Conservation (phyloP, 352 stramenopile genomes). For the Phytophthora pistaciae region DNA sequence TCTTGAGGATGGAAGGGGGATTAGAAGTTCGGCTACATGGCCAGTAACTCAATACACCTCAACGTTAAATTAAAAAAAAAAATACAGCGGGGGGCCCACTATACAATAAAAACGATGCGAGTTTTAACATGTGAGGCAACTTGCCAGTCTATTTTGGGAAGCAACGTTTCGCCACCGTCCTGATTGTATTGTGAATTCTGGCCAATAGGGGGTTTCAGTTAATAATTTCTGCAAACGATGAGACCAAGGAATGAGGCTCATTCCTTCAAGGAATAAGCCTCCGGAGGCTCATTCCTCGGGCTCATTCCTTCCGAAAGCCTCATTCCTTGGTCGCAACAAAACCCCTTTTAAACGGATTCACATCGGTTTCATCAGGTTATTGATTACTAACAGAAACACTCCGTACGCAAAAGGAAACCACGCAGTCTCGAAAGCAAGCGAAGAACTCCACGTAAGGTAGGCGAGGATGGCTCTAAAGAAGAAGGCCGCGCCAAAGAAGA, state of each 20-base stretch:
- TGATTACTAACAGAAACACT: neutral
- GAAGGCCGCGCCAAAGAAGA: neutral
- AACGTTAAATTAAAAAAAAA: too few relatives aligned
- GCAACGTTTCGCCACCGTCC: too few relatives aligned
- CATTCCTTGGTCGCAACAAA: slow-evolving; percentile 6
- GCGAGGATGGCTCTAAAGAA: neutral
- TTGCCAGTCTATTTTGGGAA: too few relatives aligned
- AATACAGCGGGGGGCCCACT: too few relatives aligned
- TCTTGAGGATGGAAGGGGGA: too few relatives aligned
- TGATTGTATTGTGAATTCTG: too few relatives aligned
- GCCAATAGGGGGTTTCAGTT: too few relatives aligned
- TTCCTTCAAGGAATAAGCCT: slow-evolving; percentile 1
- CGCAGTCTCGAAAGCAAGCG: neutral
- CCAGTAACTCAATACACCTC: too few relatives aligned
- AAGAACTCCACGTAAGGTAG: slow-evolving; percentile 6
- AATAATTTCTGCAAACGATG: neutral
- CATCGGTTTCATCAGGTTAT: slow-evolving; percentile 8
- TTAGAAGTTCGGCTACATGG: too few relatives aligned
- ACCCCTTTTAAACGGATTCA: neutral
- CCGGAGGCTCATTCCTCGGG: slow-evolving; percentile 8
- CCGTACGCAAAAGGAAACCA: slow-evolving; percentile 1
- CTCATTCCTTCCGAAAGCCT: slow-evolving; percentile 11
- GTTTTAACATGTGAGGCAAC: too few relatives aligned
- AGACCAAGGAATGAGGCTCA: neutral
- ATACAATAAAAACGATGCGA: too few relatives aligned